Evolutionary conservation across 2,329 filamentous ascomycete species (phyloP).

Genomic region (Chaetomium globosum): DNA sequence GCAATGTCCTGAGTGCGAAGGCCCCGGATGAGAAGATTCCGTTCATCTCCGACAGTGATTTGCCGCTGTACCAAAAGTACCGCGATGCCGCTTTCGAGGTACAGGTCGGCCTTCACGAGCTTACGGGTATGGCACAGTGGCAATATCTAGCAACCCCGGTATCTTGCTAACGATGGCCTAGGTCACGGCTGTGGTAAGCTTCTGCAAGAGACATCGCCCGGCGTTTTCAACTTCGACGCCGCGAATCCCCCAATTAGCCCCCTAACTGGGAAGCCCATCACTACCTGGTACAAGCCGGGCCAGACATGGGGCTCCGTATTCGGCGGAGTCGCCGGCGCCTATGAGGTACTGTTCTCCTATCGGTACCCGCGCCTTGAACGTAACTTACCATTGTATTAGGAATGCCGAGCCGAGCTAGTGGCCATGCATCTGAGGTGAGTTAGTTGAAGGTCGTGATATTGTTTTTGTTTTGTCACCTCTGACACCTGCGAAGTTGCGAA

Average conservation of each 20-base stretch:
- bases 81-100: slow-evolving; percentile 90
- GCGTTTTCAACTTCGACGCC: slow-evolving; percentile 85
- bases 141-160: no score
- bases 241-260: slow-evolving; percentile 80
- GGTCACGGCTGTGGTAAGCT: slow-evolving; percentile 94
- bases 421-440: slow-evolving; percentile 72
- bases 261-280: slow-evolving; percentile 73
- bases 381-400: slow-evolving; percentile 42
- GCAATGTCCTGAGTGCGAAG: slow-evolving; percentile 90
- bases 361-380: no score
- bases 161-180: slow-evolving; percentile 21
- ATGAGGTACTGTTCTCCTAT: slow-evolving; percentile 56
- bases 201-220: slow-evolving; percentile 81
- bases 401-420: slow-evolving; percentile 91
- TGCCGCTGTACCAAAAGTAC: slow-evolving; percentile 77
- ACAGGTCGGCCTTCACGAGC: slow-evolving; percentile 91
- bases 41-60: slow-evolving; percentile 79
- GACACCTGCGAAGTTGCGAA: slow-evolving; percentile 64
- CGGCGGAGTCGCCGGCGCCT: slow-evolving; percentile 80
- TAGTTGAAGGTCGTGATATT: not conserved
- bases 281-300: slow-evolving; percentile 89
- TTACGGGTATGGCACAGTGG: slow-evolving; percentile 53
- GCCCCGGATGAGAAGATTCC: slow-evolving; percentile 89
- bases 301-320: slow-evolving; percentile 96
- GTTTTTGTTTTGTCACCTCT: slow-evolving; percentile 8